Evolutionary conservation across 371 early-diverging fungal genomes (phyloP), one percentile per base, ranked within the genome.

Genomic region (Saksenaea vasiformis): DNA sequence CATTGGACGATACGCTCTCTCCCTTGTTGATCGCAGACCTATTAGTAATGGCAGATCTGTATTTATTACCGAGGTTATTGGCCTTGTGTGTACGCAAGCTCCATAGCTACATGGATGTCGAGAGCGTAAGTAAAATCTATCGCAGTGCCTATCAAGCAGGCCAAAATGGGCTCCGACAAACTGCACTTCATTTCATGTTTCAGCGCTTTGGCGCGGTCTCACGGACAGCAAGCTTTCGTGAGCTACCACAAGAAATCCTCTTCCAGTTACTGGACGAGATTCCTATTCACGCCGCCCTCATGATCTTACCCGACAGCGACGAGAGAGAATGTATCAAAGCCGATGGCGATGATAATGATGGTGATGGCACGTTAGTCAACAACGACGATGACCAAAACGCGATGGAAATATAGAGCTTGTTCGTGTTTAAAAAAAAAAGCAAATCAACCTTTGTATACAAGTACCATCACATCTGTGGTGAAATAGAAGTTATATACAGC

Each of bases 221-320:
- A 35, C 83, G 80, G 57, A 86, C 87, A 5, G 43, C 54, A 1
- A 85, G 77, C 1, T 87, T 87, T 58, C 76, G 86, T 3, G 64
- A 67, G 7, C 57, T 87, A 26, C 84, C 84, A n/a, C 69, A 72
- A 38, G 77, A 75, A 8, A 76, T 85, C n/a, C 57, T 89, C 60
- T 77, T 77, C 55, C 82, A 87, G 54, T 77, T 88, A 60, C 85
- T 84, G 86, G 85, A 87, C 51, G 77, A 79, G 55, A 79, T 83
- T 13, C 85, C 87, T 14, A 22, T 24, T 15, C 26, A 28, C 27
- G 22, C 43, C 10, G 38, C 60, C 34, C 31, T 58, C 39, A 41
- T 41, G 39, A 58, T 58, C 27, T 22, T 13, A 26, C 58, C 51
- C 51, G 24, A 47, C 11, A 47, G 7, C 11, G 51, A 47, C 22